Percentiles rank a stretch among this genome's conserved stretches.
Evolutionary conservation across 805 yeast genomes (phyloP).

Genomic region (Wickerhamia fluorescens): DNA sequence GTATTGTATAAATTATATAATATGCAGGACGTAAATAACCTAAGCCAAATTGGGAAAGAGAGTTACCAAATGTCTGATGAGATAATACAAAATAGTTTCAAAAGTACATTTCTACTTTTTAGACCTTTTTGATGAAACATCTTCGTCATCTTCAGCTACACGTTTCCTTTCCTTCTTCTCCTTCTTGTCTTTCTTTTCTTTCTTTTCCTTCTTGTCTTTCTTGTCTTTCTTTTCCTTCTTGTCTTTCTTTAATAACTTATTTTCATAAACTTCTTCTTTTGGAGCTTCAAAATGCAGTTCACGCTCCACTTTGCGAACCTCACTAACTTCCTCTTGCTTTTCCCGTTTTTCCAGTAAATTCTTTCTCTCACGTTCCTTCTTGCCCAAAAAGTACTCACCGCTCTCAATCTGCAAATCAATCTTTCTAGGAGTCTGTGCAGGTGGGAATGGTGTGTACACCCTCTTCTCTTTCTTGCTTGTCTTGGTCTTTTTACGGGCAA

Average conservation of each 20-base stretch:
- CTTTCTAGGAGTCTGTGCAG: constrained; percentile 94
- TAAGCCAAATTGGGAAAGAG: no score
- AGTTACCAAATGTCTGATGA: no score
- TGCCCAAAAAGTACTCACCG: constrained; percentile 95
- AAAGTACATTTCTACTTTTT: no score
- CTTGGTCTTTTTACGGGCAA: constrained; percentile 85
- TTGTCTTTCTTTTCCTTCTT: constrained; percentile 20
- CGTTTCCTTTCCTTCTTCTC: constrained; percentile 11
- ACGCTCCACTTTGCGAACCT: constrained; percentile 60
- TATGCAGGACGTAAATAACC: no score
- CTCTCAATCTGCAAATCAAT: constrained; percentile 94
- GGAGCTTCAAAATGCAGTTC: constrained; percentile 82
- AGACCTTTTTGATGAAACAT: no score
- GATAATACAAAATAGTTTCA: no score
- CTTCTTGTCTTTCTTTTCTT: constrained; percentile 19
- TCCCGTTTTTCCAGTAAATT: constrained; percentile 71
- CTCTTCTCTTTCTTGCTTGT: constrained; percentile 59
- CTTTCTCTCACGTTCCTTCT: constrained; percentile 69
- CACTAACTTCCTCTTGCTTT: constrained; percentile 66
- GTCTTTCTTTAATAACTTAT: constrained; percentile 23
- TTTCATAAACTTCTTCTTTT: constrained; percentile 56
- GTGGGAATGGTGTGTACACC: constrained; percentile 98
- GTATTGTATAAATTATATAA: no score
- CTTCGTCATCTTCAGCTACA: constrained; percentile 4
- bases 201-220: constrained; percentile 17